Base-by-base conservation (phyloP, 805 yeast species). In the Pichia phayaonensis region DNA sequence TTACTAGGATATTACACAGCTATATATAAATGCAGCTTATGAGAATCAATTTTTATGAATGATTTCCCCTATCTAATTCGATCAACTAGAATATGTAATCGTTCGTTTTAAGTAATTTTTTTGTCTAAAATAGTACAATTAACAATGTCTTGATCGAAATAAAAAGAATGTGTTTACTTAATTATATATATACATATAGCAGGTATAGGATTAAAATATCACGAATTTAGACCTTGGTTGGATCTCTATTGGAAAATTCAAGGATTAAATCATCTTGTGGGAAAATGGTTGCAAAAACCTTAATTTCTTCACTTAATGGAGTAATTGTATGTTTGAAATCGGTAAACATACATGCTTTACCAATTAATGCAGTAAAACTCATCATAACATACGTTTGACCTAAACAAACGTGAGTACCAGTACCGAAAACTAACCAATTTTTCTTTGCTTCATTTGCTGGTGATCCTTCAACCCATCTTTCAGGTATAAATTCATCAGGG, bases 281-380 rank as follows among this genome's bases (percentile, higher is more conserved):
- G 86, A 94, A 94, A 65, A 94, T 90, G 20, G 99, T 94, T 26
- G 99, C 99, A 67, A 94, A 94, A 40, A 94, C 98, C 65, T 89
- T 87, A 63, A 94, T 90, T 63, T 89, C 83, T 72, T 94, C 99
- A 59, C 92, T 83, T 59, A 84, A 73, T 41, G 83, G 85, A 23
- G 99, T 94, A 44, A 84, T 81, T 57, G 81, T 77, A 68, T 94
- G 99, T 52, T 77, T 70, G 72, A 94, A 80, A 68, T 94, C 90
- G 48, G 90, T 77, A 59, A 77, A 72, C 79, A 94, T 69, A 23
- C 88, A 80, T 50, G 90, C 90, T 71, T 94, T 94, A 65, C 99
- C 99, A 63, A 94, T 79, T 75, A 92, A 75, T 34, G 86, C 89
- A 16, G 95, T 83, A 68, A 94, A 86, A 54, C 92, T 79, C 79